A percentile compares a stretch with the other conserved stretches of the same genome.
These are phyloP conservation scores for Sporothrix sp. DNA, from an alignment of 2,329 filamentous ascomycete genomes.

Conservation along the genomic window DNA sequence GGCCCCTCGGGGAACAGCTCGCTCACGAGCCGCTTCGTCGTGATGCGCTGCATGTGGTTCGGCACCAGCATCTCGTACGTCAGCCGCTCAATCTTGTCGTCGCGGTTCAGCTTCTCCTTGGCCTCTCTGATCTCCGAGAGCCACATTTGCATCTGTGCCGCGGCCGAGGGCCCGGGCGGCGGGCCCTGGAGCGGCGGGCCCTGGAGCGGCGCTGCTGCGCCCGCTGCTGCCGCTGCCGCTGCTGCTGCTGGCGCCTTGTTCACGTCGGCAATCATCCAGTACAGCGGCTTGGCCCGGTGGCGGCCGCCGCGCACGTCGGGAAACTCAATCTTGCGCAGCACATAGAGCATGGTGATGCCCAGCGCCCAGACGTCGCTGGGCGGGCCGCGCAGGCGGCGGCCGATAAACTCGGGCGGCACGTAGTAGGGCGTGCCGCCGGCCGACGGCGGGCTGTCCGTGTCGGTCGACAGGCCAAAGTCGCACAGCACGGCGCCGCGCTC, in stretches of 20 bases:
- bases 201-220: conserved; percentile 21
- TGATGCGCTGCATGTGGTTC: conserved; percentile 42
- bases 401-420: conserved; percentile 52
- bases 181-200: neutral
- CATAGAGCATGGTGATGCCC: conserved; percentile 51
- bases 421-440: conserved; percentile 53
- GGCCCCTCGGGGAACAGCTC: conserved; percentile 28
- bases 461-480: conserved; percentile 49
- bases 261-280: conserved; percentile 50
- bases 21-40: conserved; percentile 41
- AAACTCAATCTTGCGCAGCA: conserved; percentile 44
- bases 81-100: conserved; percentile 41
- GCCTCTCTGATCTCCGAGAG: conserved; percentile 43
- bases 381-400: conserved; percentile 41
- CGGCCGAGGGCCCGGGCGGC: conserved; percentile 26
- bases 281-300: conserved; percentile 40
- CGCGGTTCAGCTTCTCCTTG: conserved; percentile 34
- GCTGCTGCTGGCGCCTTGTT: conserved; percentile 26
- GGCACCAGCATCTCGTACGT: conserved; percentile 46
- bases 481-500: conserved; percentile 51
- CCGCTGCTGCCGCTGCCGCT: neutral
- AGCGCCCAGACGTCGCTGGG: conserved; percentile 51
- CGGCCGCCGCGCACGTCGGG: conserved; percentile 44
- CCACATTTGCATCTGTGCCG: conserved; percentile 47
- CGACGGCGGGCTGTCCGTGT: conserved; percentile 34